A percentile compares a stretch with the other conserved stretches of the same genome.
Conservation (phyloP, 495 filamentous ascomycete species). For the Tirmania nivea region DNA sequence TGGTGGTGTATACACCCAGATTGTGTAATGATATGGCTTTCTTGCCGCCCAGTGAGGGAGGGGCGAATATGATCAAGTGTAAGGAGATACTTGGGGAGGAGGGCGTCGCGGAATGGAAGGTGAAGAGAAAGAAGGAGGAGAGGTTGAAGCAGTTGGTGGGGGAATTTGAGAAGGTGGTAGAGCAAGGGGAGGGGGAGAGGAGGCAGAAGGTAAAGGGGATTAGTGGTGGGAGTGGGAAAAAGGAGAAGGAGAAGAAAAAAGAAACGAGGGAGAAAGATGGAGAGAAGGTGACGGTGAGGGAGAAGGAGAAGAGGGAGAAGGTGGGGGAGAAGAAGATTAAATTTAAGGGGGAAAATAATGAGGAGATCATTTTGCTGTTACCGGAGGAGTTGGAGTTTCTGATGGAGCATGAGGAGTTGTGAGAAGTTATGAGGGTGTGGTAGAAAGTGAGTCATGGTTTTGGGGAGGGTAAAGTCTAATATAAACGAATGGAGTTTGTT, state of each 20-base stretch:
- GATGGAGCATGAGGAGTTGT: no score
- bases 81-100: slow-evolving; percentile 40
- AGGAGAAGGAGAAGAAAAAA: slow-evolving; percentile 28
- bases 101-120: slow-evolving; percentile 36
- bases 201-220: slow-evolving; percentile 25
- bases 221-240: slow-evolving; percentile 24
- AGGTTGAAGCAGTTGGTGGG: slow-evolving; percentile 7
- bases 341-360: background rate
- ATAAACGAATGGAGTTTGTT: no score
- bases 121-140: slow-evolving; percentile 29
- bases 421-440: no score
- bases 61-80: slow-evolving; percentile 59
- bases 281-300: slow-evolving; percentile 12
- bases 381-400: no score
- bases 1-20: slow-evolving; percentile 83
- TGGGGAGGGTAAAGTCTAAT: no score
- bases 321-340: slow-evolving; percentile 20
- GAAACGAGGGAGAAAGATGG: slow-evolving; percentile 26
- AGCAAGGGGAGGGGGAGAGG: slow-evolving; percentile 24
- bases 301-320: slow-evolving; percentile 25
- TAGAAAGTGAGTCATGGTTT: no score
- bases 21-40: slow-evolving; percentile 89
- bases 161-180: slow-evolving; percentile 9
- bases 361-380: no score
- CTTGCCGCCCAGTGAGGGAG: slow-evolving; percentile 59